Conservation (phyloP, 495 filamentous ascomycete species). For the Hyaloscypha bicolor region DNA sequence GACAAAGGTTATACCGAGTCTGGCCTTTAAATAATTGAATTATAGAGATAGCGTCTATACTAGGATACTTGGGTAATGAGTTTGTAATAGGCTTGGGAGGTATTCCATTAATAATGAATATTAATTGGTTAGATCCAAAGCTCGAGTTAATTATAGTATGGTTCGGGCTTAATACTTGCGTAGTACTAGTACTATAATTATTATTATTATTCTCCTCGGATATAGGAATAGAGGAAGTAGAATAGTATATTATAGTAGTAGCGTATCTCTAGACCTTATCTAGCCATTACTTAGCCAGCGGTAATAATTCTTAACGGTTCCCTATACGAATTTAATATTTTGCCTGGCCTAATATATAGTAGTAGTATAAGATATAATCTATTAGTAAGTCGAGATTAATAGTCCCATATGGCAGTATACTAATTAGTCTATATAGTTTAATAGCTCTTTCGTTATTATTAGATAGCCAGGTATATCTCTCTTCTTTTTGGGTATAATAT, state of each 20-base stretch:
- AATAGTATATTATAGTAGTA: not conserved
- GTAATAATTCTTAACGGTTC: slow-evolving; percentile 4
- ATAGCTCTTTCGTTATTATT: slow-evolving; percentile 10
- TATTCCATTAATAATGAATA: not conserved
- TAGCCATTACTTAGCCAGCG: slow-evolving; percentile 15
- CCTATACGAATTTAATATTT: slow-evolving; percentile 16
- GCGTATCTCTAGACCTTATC: slow-evolving; percentile 16
- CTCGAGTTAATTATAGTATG: not conserved
- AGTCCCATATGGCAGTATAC: slow-evolving; percentile 5
- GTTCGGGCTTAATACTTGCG: slow-evolving; percentile 5
- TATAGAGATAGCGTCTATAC: not conserved
- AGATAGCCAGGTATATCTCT: not conserved
- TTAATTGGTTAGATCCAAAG: not conserved
- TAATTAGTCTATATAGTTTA: slow-evolving; percentile 15
- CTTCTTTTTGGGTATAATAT: slow-evolving; percentile 5
- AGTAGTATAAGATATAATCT: slow-evolving; percentile 18
- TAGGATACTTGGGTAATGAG: not conserved
- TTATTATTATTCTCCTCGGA: slow-evolving; percentile 1
- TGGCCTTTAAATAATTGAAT: slow-evolving; percentile 4
- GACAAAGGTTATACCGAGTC: slow-evolving; percentile 11
- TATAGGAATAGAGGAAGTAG: not conserved
- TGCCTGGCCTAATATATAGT: slow-evolving; percentile 14
- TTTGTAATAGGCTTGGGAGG: not conserved
- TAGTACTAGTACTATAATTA: not conserved
- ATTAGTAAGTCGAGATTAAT: slow-evolving; percentile 9